A percentile compares a stretch with the other conserved stretches of the same genome.
phyloP scores from a whole-genome alignment of 805 yeast genomes.

The Isabelozyma rhagii region DNA sequence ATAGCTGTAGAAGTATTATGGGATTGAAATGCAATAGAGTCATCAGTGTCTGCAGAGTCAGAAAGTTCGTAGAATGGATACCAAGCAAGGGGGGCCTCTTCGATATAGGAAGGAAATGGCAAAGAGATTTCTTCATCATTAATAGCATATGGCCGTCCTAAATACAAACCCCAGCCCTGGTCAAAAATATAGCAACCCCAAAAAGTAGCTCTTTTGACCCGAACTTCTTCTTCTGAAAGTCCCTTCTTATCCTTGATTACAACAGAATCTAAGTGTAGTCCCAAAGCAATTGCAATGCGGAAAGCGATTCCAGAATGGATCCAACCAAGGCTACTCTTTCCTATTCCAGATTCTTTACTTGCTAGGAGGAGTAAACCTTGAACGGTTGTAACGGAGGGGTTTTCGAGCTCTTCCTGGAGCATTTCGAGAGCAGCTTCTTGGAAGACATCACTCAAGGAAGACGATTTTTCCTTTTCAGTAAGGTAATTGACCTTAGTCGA shows the following conservation, averaged over 20 bases:
- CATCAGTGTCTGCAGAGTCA: not conserved
- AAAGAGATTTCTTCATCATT: conserved; percentile 2
- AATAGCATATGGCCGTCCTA: conserved; percentile 6
- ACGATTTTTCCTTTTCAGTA: not conserved
- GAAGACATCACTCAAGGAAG: conserved; percentile 2
- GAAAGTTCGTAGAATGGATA: conserved; percentile 1
- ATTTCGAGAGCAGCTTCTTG: conserved; percentile 4
- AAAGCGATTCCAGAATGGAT: conserved; percentile 8
- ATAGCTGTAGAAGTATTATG: conserved; percentile 4
- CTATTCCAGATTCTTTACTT: conserved; percentile 8
- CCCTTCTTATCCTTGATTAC: conserved; percentile 2
- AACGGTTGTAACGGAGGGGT: conserved; percentile 5
- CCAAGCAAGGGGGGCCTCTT: conserved; percentile 2
- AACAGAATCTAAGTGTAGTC: conserved; percentile 6
- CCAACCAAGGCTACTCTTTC: conserved; percentile 7
- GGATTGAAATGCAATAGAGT: conserved; percentile 3
- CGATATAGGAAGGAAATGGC: conserved; percentile 1
- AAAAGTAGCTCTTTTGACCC: conserved; percentile 5
- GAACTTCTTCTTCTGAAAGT: conserved; percentile 6
- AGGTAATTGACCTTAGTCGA: conserved; percentile 1
- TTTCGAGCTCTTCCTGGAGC: conserved; percentile 6
- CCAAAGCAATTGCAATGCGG: conserved; percentile 9
- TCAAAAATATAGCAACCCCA: conserved; percentile 10
- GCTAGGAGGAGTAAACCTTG: conserved; percentile 8
- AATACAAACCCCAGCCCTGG: conserved; percentile 8